Conservation (phyloP, 2,329 filamentous ascomycete species). For the Rhinocladiella similis region DNA sequence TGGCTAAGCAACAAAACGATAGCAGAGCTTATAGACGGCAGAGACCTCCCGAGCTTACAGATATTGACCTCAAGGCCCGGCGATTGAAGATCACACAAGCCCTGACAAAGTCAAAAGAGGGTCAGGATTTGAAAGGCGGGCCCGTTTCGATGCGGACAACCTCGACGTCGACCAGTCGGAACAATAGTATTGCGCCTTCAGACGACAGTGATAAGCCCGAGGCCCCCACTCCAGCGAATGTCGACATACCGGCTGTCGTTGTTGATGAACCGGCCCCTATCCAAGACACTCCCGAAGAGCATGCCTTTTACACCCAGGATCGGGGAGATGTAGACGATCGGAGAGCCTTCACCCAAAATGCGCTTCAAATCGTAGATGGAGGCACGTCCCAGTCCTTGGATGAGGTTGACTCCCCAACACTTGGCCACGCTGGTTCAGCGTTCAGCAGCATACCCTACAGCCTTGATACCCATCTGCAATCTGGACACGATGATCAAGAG, state of each 20-base stretch:
- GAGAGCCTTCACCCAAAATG: constrained; percentile 31
- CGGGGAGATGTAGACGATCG: constrained; percentile 20
- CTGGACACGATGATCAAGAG: constrained; percentile 13
- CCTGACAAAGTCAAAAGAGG: constrained; percentile 62
- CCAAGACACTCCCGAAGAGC: constrained; percentile 16
- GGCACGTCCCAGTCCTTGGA: constrained; percentile 6
- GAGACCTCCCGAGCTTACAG: constrained; percentile 63
- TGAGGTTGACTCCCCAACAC: constrained; percentile 45
- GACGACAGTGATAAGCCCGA: constrained; percentile 14
- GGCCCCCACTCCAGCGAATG: not conserved
- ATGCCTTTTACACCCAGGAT: constrained; percentile 14
- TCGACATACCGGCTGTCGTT: constrained; percentile 23
- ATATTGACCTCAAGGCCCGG: constrained; percentile 81
- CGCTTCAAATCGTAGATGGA: constrained; percentile 22
- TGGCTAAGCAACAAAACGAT: constrained; percentile 40
- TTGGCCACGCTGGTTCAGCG: constrained; percentile 41
- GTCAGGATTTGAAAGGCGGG: constrained; percentile 22
- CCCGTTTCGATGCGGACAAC: not conserved
- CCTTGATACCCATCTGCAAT: constrained; percentile 25
- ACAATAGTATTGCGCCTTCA: constrained; percentile 17
- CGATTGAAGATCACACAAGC: constrained; percentile 80
- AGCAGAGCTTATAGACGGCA: constrained; percentile 39
- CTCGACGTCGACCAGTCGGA: constrained; percentile 13
- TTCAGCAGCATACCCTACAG: constrained; percentile 19
- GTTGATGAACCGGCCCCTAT: constrained; percentile 13